A percentile compares a stretch with the other conserved stretches of the same genome.
phyloP scores from a whole-genome alignment of 345 rosid species.

The Crucihimalaya himalaica region DNA sequence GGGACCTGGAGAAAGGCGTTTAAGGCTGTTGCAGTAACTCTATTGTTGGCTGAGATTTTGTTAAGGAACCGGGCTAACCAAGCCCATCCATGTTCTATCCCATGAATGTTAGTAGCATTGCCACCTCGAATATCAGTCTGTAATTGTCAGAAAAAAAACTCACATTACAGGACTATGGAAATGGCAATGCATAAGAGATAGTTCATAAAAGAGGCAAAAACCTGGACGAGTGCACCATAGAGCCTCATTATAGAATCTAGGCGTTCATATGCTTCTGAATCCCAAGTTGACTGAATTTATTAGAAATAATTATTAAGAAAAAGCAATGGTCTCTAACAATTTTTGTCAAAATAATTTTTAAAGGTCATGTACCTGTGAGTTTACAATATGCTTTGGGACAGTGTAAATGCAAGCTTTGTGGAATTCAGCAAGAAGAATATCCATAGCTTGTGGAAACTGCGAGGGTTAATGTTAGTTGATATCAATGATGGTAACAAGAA shows the following conservation, averaged over 20 bases:
- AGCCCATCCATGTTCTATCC: constrained; percentile 76
- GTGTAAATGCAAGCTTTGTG: constrained; percentile 88
- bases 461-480: constrained; percentile 20
- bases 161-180: neutral
- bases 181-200: neutral
- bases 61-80: constrained; percentile 77
- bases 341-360: neutral
- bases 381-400: constrained; percentile 76
- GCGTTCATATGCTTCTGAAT: constrained; percentile 65
- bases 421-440: constrained; percentile 83
- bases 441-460: constrained; percentile 80
- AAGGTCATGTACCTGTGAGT: constrained; percentile 58
- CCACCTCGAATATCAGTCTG: constrained; percentile 65
- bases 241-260: constrained; percentile 71
- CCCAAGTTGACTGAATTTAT: constrained; percentile 59
- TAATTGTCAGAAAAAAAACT: constrained; percentile 21
- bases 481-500: neutral
- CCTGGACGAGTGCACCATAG: constrained; percentile 95
- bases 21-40: constrained; percentile 72
- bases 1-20: constrained; percentile 53
- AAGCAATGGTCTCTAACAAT: neutral
- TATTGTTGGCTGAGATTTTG: constrained; percentile 59
- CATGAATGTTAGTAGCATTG: constrained; percentile 62
- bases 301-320: neutral
- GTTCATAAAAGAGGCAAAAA: constrained; percentile 22